phyloP scores from a whole-genome alignment of 805 yeast genomes.

The Kazachstania psychrophila region DNA sequence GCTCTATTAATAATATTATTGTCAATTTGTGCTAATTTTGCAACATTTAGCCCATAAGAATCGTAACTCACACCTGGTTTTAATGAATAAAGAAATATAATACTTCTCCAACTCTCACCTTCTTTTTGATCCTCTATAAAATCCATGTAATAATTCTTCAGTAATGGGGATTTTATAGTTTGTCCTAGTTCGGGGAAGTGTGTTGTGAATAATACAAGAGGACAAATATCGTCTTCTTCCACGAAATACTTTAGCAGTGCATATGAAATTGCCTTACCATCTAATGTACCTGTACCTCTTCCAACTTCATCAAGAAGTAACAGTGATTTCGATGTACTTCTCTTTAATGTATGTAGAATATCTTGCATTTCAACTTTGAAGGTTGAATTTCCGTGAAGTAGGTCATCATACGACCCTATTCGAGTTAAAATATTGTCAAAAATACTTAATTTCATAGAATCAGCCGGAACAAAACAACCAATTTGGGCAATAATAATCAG shows the following conservation, averaged over 20 bases:
- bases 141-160: conserved; percentile 66
- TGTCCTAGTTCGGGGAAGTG: conserved; percentile 65
- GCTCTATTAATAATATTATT: conserved; percentile 39
- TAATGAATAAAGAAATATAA: conserved; percentile 46
- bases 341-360: conserved; percentile 74
- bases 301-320: conserved; percentile 93
- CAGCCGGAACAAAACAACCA: conserved; percentile 45
- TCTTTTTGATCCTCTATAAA: conserved; percentile 36
- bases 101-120: conserved; percentile 32
- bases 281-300: conserved; percentile 76
- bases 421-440: conserved; percentile 53
- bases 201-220: conserved; percentile 70
- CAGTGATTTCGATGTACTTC: conserved; percentile 69
- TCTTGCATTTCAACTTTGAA: conserved; percentile 96
- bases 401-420: conserved; percentile 78
- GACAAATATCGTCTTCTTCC: conserved; percentile 27
- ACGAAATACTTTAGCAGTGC: conserved; percentile 56
- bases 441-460: conserved; percentile 48
- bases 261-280: conserved; percentile 77
- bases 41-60: conserved; percentile 82
- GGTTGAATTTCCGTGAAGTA: conserved; percentile 68
- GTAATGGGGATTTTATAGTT: conserved; percentile 33
- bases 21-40: conserved; percentile 61
- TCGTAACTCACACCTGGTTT: conserved; percentile 44
- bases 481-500: conserved; percentile 47